Conservation (phyloP, 257 asterid genomes). For the Haberlea rhodopensis region DNA sequence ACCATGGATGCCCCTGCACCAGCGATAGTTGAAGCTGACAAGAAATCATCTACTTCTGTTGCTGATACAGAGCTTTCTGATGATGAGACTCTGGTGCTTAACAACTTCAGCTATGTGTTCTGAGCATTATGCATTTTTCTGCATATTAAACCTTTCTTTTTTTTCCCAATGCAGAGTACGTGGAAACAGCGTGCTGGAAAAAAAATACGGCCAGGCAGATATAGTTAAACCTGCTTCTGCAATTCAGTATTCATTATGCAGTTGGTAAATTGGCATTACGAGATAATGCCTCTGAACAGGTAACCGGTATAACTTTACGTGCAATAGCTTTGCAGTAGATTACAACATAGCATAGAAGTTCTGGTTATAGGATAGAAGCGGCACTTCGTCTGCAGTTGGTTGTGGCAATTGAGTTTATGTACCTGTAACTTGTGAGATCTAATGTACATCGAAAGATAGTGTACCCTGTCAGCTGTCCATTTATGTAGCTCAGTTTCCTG, state of each 20-base stretch:
- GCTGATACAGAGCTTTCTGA: constrained; percentile 60
- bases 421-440: constrained; percentile 18
- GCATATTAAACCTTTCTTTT: constrained; percentile 20
- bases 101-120: constrained; percentile 20
- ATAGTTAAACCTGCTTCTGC: constrained; percentile 21
- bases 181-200: no score
- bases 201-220: constrained; percentile 40
- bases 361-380: constrained; percentile 13
- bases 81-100: no score
- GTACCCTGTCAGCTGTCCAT: constrained; percentile 15
- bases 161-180: constrained; percentile 56
- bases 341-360: constrained; percentile 29
- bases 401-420: constrained; percentile 27
- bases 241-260: constrained; percentile 17
- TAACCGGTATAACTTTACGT: constrained; percentile 23
- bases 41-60: constrained; percentile 36
- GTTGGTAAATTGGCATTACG: background rate
- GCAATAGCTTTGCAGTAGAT: constrained; percentile 22
- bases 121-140: background rate
- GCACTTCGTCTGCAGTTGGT: constrained; percentile 14
- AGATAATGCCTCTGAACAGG: constrained; percentile 17
- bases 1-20: constrained; percentile 31
- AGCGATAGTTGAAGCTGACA: no score
- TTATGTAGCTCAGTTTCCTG: constrained; percentile 24
- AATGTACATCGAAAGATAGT: constrained; percentile 33